Conservation (phyloP, 1,139 yeast genomes). For the Geotrichum siamense region DNA sequence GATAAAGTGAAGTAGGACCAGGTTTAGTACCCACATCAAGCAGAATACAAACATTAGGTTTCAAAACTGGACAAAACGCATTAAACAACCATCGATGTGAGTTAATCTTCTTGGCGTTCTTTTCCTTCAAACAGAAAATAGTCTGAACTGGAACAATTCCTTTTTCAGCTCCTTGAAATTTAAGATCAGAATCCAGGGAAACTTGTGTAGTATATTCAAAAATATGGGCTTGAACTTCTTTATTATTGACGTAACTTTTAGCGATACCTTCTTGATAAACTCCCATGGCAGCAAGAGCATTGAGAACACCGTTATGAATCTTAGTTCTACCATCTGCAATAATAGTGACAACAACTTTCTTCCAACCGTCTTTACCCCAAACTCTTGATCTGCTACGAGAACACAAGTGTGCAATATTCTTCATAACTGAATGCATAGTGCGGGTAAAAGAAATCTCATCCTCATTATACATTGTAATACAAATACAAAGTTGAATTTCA, state of each 20-base stretch:
- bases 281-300: slow-evolving; percentile 85
- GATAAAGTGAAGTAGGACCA: slow-evolving; percentile 74
- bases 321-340: slow-evolving; percentile 92
- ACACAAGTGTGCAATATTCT: slow-evolving; percentile 79
- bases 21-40: slow-evolving; percentile 96
- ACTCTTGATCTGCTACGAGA: slow-evolving; percentile 72
- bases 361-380: slow-evolving; percentile 97
- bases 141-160: slow-evolving; percentile 90
- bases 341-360: slow-evolving; percentile 81
- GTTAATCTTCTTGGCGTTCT: slow-evolving; percentile 84
- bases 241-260: slow-evolving; percentile 82
- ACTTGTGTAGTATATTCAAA: slow-evolving; percentile 93
- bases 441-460: slow-evolving; percentile 82
- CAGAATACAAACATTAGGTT: slow-evolving; percentile 78
- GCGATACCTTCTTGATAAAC: slow-evolving; percentile 96
- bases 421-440: slow-evolving; percentile 90
- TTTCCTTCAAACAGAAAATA: slow-evolving; percentile 80
- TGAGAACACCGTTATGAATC: slow-evolving; percentile 73
- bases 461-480: slow-evolving; percentile 95
- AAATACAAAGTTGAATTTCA: slow-evolving; percentile 81
- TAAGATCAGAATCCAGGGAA: slow-evolving; percentile 73
- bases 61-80: slow-evolving; percentile 78
- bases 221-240: slow-evolving; percentile 83
- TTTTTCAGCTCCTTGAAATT: slow-evolving; percentile 72
- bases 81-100: slow-evolving; percentile 98